Percentiles rank a stretch among this genome's conserved stretches.
Evolutionary conservation across 1,284 basidiomycete genomes (phyloP).

Genomic region (Trichosporon coremiiforme): DNA sequence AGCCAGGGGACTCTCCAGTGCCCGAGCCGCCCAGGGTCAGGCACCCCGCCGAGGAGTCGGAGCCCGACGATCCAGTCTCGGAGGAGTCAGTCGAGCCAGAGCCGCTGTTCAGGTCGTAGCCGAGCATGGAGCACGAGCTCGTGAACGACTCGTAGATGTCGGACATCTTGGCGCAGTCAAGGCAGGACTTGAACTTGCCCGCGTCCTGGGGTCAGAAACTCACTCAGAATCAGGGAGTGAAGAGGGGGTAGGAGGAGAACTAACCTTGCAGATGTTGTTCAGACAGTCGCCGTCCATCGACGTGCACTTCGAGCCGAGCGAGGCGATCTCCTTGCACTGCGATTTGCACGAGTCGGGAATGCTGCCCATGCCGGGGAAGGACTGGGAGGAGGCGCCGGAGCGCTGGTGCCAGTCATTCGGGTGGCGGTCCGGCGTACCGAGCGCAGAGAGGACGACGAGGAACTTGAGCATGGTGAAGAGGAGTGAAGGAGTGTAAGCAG

Average conservation of each 20-base stretch:
- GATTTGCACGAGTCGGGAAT: neutral
- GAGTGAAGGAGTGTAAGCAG: neutral
- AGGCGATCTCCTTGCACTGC: neutral
- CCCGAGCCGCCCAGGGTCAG: too few relatives aligned
- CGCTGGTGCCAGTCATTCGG: neutral
- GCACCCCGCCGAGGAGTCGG: too few relatives aligned
- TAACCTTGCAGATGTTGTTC: constrained; percentile 1
- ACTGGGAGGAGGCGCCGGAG: constrained; percentile 8
- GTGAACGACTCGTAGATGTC: neutral
- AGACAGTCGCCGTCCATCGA: neutral
- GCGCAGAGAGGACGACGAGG: neutral
- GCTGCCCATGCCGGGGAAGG: constrained; percentile 3
- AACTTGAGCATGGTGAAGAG: neutral
- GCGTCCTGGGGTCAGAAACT: neutral
- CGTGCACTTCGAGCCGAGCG: neutral
- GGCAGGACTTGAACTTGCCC: constrained; percentile 12
- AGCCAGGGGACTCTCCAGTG: too few relatives aligned
- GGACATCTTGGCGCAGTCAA: constrained; percentile 11
- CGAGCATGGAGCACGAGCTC: neutral
- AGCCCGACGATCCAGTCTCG: neutral
- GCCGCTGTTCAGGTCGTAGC: neutral
- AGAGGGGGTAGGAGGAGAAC: too few relatives aligned
- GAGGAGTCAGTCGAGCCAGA: neutral
- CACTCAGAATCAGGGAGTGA: neutral
- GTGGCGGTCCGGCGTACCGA: neutral